Evolutionary conservation across 2,329 filamentous ascomycete genomes (phyloP).

Genomic region (Colletotrichum caudatum): DNA sequence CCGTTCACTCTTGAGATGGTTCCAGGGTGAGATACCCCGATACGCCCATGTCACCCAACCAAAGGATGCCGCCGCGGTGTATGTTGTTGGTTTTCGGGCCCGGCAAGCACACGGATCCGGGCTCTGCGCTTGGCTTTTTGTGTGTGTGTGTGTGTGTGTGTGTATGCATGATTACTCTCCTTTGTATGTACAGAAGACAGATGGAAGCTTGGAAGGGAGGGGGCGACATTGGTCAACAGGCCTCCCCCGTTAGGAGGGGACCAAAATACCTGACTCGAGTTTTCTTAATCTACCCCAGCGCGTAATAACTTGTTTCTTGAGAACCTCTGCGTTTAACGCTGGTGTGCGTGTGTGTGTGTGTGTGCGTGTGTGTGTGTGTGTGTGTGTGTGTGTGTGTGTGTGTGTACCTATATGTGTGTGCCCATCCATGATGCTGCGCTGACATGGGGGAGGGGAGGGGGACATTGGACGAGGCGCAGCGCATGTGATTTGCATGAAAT

Average conservation of each 20-base stretch:
- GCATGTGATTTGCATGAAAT: not conserved
- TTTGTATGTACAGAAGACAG: conserved; percentile 15
- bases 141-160: too few relatives aligned
- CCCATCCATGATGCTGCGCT: not conserved
- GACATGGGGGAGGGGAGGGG: not conserved
- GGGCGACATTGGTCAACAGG: not conserved
- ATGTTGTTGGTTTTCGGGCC: not conserved
- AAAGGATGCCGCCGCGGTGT: not conserved
- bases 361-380: too few relatives aligned
- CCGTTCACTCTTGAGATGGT: conserved; percentile 34
- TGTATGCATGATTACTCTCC: conserved; percentile 9
- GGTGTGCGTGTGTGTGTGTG: conserved; percentile 1
- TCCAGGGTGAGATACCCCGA: conserved; percentile 37
- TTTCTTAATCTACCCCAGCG: conserved; percentile 28
- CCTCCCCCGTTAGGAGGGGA: conserved; percentile 19
- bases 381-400: not conserved
- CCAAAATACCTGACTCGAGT: conserved; percentile 29
- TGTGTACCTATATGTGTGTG: not conserved
- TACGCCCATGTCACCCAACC: conserved; percentile 22
- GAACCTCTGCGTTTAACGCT: not conserved
- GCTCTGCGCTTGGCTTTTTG: conserved; percentile 18
- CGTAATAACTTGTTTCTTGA: conserved; percentile 25
- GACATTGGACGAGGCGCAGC: too few relatives aligned
- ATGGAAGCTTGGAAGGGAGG: conserved; percentile 8
- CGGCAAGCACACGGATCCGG: conserved; percentile 23